Evolutionary conservation across 2,329 filamentous ascomycete species (phyloP).

Genomic region (Acarospora socialis): DNA sequence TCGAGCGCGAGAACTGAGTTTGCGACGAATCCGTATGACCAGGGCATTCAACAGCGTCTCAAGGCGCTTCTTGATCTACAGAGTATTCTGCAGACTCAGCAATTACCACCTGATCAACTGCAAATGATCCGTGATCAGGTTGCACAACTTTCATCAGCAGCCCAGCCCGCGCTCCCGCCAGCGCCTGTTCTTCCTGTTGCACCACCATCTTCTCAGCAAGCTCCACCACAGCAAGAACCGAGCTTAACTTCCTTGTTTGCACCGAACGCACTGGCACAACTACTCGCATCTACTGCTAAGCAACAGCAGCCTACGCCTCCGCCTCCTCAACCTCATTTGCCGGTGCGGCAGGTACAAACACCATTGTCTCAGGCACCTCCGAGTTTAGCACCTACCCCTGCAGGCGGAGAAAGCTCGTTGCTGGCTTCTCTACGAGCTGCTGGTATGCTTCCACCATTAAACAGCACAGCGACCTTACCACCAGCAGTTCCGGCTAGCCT

Average conservation of each 20-base stretch:
- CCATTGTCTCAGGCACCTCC: constrained; percentile 18
- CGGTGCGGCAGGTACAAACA: too few relatives aligned
- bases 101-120: constrained; percentile 66
- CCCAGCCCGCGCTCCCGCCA: constrained; percentile 16
- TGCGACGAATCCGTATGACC: constrained; percentile 61
- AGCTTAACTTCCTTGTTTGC: too few relatives aligned
- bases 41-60: constrained; percentile 60
- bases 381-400: constrained; percentile 24
- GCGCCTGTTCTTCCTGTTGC: neutral
- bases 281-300: constrained; percentile 37
- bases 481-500: constrained; percentile 28
- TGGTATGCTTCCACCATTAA: constrained; percentile 43
- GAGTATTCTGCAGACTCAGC: constrained; percentile 61
- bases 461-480: constrained; percentile 23
- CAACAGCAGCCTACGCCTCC: constrained; percentile 21
- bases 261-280: constrained; percentile 21
- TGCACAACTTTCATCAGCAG: constrained; percentile 52
- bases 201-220: neutral
- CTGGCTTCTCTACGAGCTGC: constrained; percentile 54
- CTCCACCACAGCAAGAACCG: constrained; percentile 23
- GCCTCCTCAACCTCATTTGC: constrained; percentile 9
- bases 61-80: constrained; percentile 79
- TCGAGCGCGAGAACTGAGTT: constrained; percentile 57
- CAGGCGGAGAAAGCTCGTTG: constrained; percentile 42
- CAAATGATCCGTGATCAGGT: constrained; percentile 76